Conservation (phyloP, 2,329 filamentous ascomycete species). For the Diaporthe eres region DNA sequence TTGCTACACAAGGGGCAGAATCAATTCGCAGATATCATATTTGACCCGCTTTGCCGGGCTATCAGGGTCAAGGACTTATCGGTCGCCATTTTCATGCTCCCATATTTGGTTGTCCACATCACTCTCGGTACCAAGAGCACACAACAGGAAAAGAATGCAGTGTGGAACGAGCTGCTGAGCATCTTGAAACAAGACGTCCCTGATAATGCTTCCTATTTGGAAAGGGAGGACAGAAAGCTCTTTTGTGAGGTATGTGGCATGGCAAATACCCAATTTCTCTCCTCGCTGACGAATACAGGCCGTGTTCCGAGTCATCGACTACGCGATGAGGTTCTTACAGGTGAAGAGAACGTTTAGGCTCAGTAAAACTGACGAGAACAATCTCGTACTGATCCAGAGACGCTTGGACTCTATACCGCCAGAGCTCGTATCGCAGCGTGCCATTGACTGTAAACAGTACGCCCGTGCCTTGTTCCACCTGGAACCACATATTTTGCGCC, state of each 20-base stretch:
- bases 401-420: constrained; percentile 76
- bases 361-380: constrained; percentile 61
- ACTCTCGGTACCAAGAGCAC: constrained; percentile 77
- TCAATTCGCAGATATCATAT: constrained; percentile 81
- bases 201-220: constrained; percentile 67
- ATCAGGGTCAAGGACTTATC: constrained; percentile 89
- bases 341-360: constrained; percentile 69
- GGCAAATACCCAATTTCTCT: constrained; percentile 13
- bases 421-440: constrained; percentile 82
- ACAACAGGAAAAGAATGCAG: constrained; percentile 72
- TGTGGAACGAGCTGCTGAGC: constrained; percentile 80
- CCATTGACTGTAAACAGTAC: constrained; percentile 95
- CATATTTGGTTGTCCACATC: constrained; percentile 87
- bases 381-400: constrained; percentile 63
- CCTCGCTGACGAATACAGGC: constrained; percentile 66
- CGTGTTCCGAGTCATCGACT: constrained; percentile 91
- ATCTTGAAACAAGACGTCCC: constrained; percentile 76
- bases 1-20: constrained; percentile 84
- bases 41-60: constrained; percentile 84
- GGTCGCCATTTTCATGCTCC: constrained; percentile 89
- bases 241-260: constrained; percentile 82
- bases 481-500: constrained; percentile 82
- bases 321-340: constrained; percentile 91
- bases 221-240: constrained; percentile 82
- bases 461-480: constrained; percentile 93